Base-by-base conservation (phyloP, 148 eudicot genomes). In the Dysphania ambrosioides region DNA sequence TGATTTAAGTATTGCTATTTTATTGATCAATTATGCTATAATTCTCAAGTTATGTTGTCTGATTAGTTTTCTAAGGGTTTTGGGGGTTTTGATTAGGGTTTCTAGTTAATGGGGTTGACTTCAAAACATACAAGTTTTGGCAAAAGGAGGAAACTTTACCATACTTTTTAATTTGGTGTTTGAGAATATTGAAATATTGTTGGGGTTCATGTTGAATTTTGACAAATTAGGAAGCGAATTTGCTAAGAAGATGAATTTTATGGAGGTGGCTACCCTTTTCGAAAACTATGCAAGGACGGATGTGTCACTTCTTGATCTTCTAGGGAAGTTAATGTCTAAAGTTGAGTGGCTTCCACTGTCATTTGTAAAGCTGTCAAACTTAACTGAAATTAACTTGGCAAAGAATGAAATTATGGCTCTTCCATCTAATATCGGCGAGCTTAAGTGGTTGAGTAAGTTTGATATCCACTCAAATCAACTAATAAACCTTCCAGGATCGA, bases 301-400 rank as follows among this genome's bases (percentile, higher is more conserved):
- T 57, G 85, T 66, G 51, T 31, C 35, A 51, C 38, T 85, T 47
- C 85, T 91, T 80, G 83, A 91, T 79, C 88, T 91, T 75, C 81
- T 69, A 75, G 86, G 85, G 13, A 87, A 79, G 77, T 72, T 91
- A 49, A 77, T 77, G 83, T 83, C 89, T 72, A 81, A 79, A 66
- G 74, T 91, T 47, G 96, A 91, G 68, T 91, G 91, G 89, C 89
- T 88, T 44, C 97, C 97, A 8, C 60, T 75, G 30, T 84, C 93
- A 29, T 83, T 91, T 31, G 93, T 86, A 51, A 89, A 83, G 73
- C 70, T 91, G 71, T 79, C 73, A 32, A 76, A 77, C 67, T 32
- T 83, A 41, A 51, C 78, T 15, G 90, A 87, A 67, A 71, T 91
- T 12, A 69, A 91, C 79, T 4, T 91, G 16, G 80, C 97, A 1